Evolutionary conservation across 208 protist species (phyloP).

Genomic region (Angomonas deanei): DNA sequence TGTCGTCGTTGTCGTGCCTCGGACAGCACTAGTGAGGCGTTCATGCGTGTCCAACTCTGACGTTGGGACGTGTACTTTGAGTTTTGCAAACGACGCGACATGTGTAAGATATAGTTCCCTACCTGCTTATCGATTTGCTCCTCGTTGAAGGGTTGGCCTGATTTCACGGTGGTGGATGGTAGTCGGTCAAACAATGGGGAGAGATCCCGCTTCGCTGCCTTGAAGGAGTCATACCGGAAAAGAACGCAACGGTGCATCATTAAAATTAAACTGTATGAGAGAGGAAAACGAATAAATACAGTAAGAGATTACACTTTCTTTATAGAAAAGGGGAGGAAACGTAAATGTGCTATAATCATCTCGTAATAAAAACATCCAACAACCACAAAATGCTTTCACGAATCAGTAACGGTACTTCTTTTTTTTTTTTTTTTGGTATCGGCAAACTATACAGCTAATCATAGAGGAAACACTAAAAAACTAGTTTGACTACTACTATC

Average conservation of each 20-base stretch:
- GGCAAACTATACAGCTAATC: neutral
- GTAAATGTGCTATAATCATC: neutral
- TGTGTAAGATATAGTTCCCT: constrained; percentile 25
- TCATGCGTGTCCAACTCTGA: constrained; percentile 40
- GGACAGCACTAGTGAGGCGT: constrained; percentile 50
- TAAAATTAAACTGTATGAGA: neutral
- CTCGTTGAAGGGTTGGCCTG: too few species aligned
- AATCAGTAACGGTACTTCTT: neutral
- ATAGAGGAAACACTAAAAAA: neutral
- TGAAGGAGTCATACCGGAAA: constrained; percentile 45
- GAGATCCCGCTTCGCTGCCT: constrained; percentile 32
- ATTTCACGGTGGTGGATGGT: constrained; percentile 17
- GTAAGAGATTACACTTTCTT: neutral
- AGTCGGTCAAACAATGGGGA: constrained; percentile 41
- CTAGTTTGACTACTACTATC: neutral
- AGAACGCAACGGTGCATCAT: neutral
- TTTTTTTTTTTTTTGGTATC: neutral
- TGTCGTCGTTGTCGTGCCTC: constrained; percentile 45
- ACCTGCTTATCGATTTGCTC: constrained; percentile 29
- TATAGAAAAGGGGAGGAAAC: neutral
- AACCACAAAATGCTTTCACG: too few species aligned
- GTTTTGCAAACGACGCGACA: constrained; percentile 11
- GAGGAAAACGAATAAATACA: neutral
- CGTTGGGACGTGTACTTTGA: constrained; percentile 27
- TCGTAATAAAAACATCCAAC: neutral